Evolutionary conservation across 306 rosid genomes (phyloP).

Genomic region (barrel medic (Medicago truncatula)): MtrunA17r5.0-ANR NC_053044.1:54290501-54291000

Average conservation of each 20-base stretch:
- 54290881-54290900: background rate
- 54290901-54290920: background rate
- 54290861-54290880: background rate
- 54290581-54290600: background rate
- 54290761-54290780: background rate
- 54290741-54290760: too few relatives aligned
- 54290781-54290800: background rate
- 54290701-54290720: slow-evolving; percentile 12
- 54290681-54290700: background rate
- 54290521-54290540: slow-evolving; percentile 36
- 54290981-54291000: background rate
- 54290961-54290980: background rate
- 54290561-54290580: slow-evolving; percentile 14
- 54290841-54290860: background rate
- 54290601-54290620: slow-evolving; percentile 8
- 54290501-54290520: slow-evolving; percentile 82
- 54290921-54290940: background rate
- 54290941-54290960: background rate
- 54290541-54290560: background rate
- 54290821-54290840: background rate
- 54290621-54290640: slow-evolving; percentile 8
- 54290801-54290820: background rate
- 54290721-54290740: background rate
- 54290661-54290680: background rate
- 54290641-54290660: background rate